Evolutionary conservation across 2,329 filamentous ascomycete species (phyloP).

Genomic region (Cryoendolithus antarcticus): DNA sequence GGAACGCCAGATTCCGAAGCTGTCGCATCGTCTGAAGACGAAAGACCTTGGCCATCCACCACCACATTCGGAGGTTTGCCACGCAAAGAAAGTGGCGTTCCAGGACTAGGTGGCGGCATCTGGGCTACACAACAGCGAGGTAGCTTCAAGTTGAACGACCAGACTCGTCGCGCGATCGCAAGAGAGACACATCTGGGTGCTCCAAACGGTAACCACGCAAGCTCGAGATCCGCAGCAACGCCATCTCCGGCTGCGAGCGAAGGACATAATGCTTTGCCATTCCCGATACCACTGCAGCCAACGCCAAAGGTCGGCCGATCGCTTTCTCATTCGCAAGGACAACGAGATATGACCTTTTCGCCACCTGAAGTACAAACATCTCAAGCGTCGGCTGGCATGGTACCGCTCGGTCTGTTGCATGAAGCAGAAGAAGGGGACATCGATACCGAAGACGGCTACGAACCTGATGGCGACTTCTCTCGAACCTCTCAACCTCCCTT

Average conservation of each 20-base stretch:
- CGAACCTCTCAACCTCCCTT: constrained; percentile 19
- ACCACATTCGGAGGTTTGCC: constrained; percentile 41
- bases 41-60: constrained; percentile 40
- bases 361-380: no score
- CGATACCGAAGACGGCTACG: constrained; percentile 1
- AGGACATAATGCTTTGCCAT: constrained; percentile 54
- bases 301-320: constrained; percentile 89
- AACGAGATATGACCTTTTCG: constrained; percentile 12
- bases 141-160: constrained; percentile 22
- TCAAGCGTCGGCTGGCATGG: no score
- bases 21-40: constrained; percentile 87
- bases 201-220: constrained; percentile 15
- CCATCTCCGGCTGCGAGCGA: constrained; percentile 24
- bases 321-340: constrained; percentile 71
- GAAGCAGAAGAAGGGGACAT: constrained; percentile 3
- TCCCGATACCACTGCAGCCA: constrained; percentile 76
- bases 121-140: constrained; percentile 18
- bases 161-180: constrained; percentile 14
- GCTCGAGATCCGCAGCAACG: constrained; percentile 21
- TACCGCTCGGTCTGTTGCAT: constrained; percentile 4
- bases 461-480: no score
- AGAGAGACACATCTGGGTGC: constrained; percentile 36
- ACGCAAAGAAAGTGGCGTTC: constrained; percentile 21
- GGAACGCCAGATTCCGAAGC: constrained; percentile 92
- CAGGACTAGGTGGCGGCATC: constrained; percentile 31